phyloP scores from a whole-genome alignment of 23 red algal species.

The Chondrus crispus region DNA sequence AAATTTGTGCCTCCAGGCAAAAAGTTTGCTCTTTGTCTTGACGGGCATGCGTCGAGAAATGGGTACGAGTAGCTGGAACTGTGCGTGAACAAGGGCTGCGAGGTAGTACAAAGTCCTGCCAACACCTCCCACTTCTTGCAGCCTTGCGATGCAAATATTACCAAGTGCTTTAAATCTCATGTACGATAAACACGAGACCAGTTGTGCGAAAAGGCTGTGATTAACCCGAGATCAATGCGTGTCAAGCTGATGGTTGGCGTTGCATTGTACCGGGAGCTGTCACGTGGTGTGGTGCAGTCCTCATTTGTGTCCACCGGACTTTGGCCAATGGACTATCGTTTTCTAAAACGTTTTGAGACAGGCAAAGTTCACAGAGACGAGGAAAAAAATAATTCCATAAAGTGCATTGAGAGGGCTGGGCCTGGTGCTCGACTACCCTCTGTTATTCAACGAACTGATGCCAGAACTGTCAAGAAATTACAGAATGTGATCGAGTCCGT shows the following conservation, averaged over 20 bases:
- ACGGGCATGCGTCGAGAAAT: not conserved
- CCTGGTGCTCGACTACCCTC: no score
- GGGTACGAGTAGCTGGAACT: not conserved
- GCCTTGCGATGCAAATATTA: not conserved
- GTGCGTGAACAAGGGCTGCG: not conserved
- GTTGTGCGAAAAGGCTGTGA: not conserved
- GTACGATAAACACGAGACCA: not conserved
- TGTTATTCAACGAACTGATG: no score
- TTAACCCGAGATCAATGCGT: not conserved
- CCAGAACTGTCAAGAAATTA: no score
- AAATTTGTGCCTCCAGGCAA: not conserved
- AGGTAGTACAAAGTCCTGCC: not conserved
- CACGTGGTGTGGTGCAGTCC: not conserved
- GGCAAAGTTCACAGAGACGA: no score
- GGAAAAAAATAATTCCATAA: no score
- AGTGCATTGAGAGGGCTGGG: no score
- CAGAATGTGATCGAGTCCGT: no score
- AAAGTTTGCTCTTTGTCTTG: not conserved
- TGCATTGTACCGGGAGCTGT: not conserved
- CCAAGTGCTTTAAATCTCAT: not conserved
- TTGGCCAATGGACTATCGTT: slow-evolving; percentile 9
- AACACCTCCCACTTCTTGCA: not conserved
- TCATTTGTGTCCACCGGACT: not conserved
- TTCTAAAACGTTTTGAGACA: no score
- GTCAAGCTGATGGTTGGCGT: not conserved